Evolutionary conservation across 345 rosid genomes (phyloP).

Genomic region (Crucihimalaya himalaica): DNA sequence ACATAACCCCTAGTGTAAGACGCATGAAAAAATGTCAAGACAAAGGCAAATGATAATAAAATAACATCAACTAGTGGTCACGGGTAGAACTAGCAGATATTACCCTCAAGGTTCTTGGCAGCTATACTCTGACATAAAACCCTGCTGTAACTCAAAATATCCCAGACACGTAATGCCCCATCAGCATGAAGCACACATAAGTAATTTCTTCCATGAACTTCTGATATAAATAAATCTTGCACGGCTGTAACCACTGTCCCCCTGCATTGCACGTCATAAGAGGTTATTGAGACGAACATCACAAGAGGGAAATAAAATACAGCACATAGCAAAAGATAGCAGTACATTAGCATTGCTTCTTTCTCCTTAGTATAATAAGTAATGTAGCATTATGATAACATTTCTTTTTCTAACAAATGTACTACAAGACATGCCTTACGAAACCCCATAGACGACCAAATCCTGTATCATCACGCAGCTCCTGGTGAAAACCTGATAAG

Average conservation of each 20-base stretch:
- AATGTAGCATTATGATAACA: neutral
- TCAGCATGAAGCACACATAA: constrained; percentile 70
- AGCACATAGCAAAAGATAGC: neutral
- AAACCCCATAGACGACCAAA: constrained; percentile 83
- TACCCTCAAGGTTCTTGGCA: constrained; percentile 62
- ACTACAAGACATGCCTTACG: constrained; percentile 53
- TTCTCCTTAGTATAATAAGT: neutral
- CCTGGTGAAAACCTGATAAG: constrained; percentile 58
- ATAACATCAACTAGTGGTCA: neutral
- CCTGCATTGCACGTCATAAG: constrained; percentile 50
- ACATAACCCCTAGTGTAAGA: constrained; percentile 55
- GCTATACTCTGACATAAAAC: constrained; percentile 58
- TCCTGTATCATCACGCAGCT: constrained; percentile 80
- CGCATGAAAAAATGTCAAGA: constrained; percentile 22
- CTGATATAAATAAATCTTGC: constrained; percentile 60
- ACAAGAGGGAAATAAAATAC: neutral
- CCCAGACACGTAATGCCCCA: constrained; percentile 79
- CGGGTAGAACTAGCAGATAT: constrained; percentile 16
- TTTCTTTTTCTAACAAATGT: neutral
- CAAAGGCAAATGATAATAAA: neutral
- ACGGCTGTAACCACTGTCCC: constrained; percentile 64
- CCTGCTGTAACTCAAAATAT: constrained; percentile 50
- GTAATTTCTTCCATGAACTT: constrained; percentile 51
- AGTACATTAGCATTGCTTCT: neutral
- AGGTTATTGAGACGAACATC: neutral